Conservation (phyloP, 345 rosid genomes). For the Aurinia saxatilis region DNA sequence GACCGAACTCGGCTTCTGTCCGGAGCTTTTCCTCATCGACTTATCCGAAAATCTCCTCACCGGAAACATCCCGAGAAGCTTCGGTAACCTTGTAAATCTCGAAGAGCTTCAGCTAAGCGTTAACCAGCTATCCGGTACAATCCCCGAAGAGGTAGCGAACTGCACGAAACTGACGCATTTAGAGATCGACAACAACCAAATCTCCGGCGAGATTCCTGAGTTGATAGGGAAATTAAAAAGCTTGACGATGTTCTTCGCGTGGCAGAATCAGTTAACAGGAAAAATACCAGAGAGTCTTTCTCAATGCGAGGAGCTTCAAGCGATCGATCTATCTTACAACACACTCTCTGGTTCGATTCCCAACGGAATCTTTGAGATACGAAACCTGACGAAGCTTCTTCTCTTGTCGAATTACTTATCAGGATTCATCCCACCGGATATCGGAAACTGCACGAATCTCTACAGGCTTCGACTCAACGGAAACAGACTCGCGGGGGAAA, state of each 20-base stretch:
- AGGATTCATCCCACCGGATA: constrained; percentile 68
- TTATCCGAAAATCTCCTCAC: constrained; percentile 72
- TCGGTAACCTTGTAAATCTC: constrained; percentile 70
- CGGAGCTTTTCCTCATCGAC: constrained; percentile 61
- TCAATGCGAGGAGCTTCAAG: constrained; percentile 68
- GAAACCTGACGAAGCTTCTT: constrained; percentile 76
- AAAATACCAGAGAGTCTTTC: constrained; percentile 60
- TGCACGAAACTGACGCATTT: constrained; percentile 63
- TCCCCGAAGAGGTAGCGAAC: constrained; percentile 64
- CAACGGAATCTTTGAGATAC: constrained; percentile 45
- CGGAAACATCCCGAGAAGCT: constrained; percentile 70
- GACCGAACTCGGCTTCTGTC: constrained; percentile 55
- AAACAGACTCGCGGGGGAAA: constrained; percentile 63
- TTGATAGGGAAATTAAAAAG: constrained; percentile 53
- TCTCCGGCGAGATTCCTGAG: constrained; percentile 73
- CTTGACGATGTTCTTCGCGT: constrained; percentile 77
- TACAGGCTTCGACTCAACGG: constrained; percentile 58
- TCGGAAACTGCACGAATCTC: constrained; percentile 72
- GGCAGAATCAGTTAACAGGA: constrained; percentile 85
- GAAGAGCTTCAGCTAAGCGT: constrained; percentile 84
- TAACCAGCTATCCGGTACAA: constrained; percentile 71
- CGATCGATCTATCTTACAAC: constrained; percentile 88
- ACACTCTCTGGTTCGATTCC: constrained; percentile 70
- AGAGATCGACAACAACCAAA: constrained; percentile 68
- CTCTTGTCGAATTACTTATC: constrained; percentile 73